Percentiles rank a stretch among this genome's conserved stretches.
Evolutionary conservation across 805 yeast species (phyloP).

Genomic region (Sugiyamaella lignohabitans): DNA sequence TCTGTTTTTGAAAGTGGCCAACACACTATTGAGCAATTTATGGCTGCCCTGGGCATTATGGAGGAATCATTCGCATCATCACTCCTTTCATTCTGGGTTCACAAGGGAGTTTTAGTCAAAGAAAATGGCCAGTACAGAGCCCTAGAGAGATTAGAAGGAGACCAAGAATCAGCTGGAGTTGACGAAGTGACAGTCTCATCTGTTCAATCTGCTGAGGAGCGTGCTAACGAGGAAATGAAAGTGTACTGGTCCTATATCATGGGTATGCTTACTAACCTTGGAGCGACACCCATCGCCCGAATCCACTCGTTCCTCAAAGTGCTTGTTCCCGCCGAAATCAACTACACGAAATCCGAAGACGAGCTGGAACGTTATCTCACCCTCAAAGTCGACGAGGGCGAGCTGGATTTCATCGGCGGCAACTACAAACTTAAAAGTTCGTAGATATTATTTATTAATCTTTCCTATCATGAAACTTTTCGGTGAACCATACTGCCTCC

Average conservation of each 20-base stretch:
- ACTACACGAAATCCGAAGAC: conserved; percentile 35
- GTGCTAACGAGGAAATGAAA: conserved; percentile 32
- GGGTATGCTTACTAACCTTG: conserved; percentile 54
- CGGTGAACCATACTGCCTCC: no score
- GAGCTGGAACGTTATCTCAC: conserved; percentile 40
- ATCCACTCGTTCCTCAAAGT: conserved; percentile 49
- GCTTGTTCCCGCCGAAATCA: conserved; percentile 49
- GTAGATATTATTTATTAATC: no score
- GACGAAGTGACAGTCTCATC: conserved; percentile 5
- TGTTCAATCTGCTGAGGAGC: conserved; percentile 27
- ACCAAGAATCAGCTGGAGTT: conserved; percentile 4
- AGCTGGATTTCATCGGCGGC: conserved; percentile 33
- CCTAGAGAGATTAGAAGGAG: conserved; percentile 34
- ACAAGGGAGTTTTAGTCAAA: conserved; percentile 45
- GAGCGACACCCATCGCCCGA: conserved; percentile 41
- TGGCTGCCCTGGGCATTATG: conserved; percentile 38
- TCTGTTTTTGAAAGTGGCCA: conserved; percentile 37
- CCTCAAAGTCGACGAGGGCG: conserved; percentile 40
- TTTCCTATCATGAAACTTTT: no score
- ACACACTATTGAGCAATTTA: conserved; percentile 32
- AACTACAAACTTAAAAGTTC: conserved; percentile 30
- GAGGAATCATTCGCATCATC: conserved; percentile 33
- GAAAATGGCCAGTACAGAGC: conserved; percentile 33
- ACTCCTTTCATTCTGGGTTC: conserved; percentile 57
- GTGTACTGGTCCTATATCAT: conserved; percentile 44